Base-by-base conservation (phyloP, 352 stramenopile species). In the Globisporangium paddicum region DNA sequence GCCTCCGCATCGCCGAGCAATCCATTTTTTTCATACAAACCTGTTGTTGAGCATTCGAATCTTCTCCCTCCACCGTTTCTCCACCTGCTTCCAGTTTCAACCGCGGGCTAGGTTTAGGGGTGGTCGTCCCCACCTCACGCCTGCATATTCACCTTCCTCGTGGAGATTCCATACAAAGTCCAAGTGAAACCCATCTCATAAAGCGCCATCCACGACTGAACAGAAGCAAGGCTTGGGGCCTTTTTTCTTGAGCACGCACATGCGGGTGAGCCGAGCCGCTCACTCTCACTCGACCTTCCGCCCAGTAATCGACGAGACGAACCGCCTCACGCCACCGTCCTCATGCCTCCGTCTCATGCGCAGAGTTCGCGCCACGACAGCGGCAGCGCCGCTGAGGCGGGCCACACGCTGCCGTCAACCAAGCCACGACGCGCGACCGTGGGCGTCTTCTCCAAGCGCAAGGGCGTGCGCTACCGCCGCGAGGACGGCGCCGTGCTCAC, bases 401-500 rank as follows among this genome's bases (percentile, higher is more conserved):
- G 49, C 32, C 28, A 7, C 34, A 10, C 51, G 0, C 23, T 18
- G 7, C 13, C 44, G 28, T 6, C 18, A 32, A 25, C 18, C 54
- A 60, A 60, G 41, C 58, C 58, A 18, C 38, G 28, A 9, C 48
- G 30, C 11, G 46, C 32, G 13, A 38, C 37, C 45, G 66, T 80
- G 10, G 64, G 64, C 47, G 72, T 79, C 46, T 79, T 83, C 59
- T 78, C 73, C 48, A 79, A 79, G 54, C 71, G 66, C 67, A 94
- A 94, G 47, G 84, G 84, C 49, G 84, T 94, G 19, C 67, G 67
- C 26, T 94, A 94, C 63, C 62, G 72, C 46, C 56, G 28, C 28
- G 28, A 64, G 28, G 79, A 90, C 48, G 79, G 81, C 21, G 58
- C 69, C 37, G 75, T 93, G 40, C 55, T 70, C 44, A 80, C 67